Conservation (phyloP, 352 stramenopile species). For the Pythium guiyangense region DNA sequence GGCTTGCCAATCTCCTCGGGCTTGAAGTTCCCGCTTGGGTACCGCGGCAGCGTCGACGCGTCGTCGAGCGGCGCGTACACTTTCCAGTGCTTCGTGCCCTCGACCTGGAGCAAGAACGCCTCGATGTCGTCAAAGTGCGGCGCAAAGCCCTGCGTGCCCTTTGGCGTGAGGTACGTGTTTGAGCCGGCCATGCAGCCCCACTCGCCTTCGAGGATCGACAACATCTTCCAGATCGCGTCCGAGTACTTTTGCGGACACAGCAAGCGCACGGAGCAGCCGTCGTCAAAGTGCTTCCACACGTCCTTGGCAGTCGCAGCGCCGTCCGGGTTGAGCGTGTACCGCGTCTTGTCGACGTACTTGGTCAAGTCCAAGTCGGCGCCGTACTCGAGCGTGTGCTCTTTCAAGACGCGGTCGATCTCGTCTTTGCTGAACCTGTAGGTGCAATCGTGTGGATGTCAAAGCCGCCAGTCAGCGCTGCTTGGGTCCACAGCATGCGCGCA, state of each 20-base stretch:
- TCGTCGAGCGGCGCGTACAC: slow-evolving; percentile 73
- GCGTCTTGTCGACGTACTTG: slow-evolving; percentile 83
- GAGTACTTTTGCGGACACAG: slow-evolving; percentile 93
- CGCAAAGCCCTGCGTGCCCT: slow-evolving; percentile 93
- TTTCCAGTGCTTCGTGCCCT: slow-evolving; percentile 94
- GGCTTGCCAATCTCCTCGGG: slow-evolving; percentile 74
- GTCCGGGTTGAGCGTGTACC: slow-evolving; percentile 61
- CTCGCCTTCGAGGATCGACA: slow-evolving; percentile 92
- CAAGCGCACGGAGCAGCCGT: slow-evolving; percentile 89
- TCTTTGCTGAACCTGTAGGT: slow-evolving; percentile 45
- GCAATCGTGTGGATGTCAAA: no score
- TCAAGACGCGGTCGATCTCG: slow-evolving; percentile 71
- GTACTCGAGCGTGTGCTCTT: slow-evolving; percentile 75
- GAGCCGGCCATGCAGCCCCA: slow-evolving; percentile 93
- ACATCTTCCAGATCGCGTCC: slow-evolving; percentile 80
- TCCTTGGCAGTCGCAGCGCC: slow-evolving; percentile 49
- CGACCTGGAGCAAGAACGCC: slow-evolving; percentile 92
- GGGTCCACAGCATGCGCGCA: neutral
- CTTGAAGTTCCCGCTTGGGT: slow-evolving; percentile 73
- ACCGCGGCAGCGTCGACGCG: slow-evolving; percentile 48
- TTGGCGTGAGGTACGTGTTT: slow-evolving; percentile 94
- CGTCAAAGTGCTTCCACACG: slow-evolving; percentile 78
- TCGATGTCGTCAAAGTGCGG: slow-evolving; percentile 98
- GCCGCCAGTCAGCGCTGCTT: neutral
- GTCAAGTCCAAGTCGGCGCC: slow-evolving; percentile 83